These are phyloP conservation scores for Saccharum officinarum DNA, from an alignment of 176 grass and related monocot species.

Conservation along the genomic window DNA sequence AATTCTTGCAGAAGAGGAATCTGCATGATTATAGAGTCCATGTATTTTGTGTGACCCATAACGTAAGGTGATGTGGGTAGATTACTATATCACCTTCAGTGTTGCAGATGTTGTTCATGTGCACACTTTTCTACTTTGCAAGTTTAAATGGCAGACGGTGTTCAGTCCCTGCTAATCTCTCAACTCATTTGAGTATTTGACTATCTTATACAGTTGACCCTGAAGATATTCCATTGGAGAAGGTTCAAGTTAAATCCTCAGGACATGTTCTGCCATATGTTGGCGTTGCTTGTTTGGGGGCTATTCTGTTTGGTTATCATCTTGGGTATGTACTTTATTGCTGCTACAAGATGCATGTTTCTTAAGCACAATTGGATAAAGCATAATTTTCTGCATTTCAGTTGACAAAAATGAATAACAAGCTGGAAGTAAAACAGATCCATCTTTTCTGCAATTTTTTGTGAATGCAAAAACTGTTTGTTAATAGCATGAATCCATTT, in stretches of 20 bases:
- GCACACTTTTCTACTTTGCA: not conserved
- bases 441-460: not conserved
- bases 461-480: not conserved
- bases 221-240: constrained; percentile 62
- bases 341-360: not conserved
- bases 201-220: constrained; percentile 57
- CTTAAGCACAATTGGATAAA: not conserved
- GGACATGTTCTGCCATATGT: constrained; percentile 91
- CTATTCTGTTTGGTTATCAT: constrained; percentile 98
- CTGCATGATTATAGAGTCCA: not conserved
- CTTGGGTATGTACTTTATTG: constrained; percentile 61
- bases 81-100: not conserved
- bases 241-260: constrained; percentile 72
- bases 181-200: not conserved
- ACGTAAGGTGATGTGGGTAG: not conserved
- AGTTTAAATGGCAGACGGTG: not conserved
- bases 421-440: not conserved
- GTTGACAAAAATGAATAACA: not conserved
- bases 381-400: not conserved
- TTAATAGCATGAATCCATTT: not conserved
- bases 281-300: constrained; percentile 92
- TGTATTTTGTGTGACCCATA: not conserved
- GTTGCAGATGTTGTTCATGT: not conserved
- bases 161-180: constrained; percentile 11
- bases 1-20: not conserved